A percentile compares a stretch with the other conserved stretches of the same genome.
Evolutionary conservation across 2,329 filamentous ascomycete genomes (phyloP).

Genomic region (Pseudocercospora macadamiae): DNA sequence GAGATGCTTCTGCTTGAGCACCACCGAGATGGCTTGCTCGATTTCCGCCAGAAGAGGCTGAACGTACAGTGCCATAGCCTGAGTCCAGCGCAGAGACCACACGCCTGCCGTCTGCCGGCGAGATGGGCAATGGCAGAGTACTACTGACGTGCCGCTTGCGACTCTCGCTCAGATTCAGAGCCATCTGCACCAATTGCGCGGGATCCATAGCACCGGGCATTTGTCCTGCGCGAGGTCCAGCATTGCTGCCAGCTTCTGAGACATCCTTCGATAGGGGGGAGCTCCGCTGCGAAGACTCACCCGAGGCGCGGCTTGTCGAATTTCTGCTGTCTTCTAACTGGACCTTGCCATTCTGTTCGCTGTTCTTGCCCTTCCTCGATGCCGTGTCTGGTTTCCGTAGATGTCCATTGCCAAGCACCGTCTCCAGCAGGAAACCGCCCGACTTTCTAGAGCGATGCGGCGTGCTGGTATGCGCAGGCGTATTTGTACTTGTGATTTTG

Average conservation of each 20-base stretch:
- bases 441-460: conserved; percentile 34
- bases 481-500: conserved; percentile 6
- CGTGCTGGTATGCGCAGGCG: conserved; percentile 16
- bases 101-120: conserved; percentile 54
- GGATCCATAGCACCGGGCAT: conserved; percentile 69
- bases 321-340: conserved; percentile 25
- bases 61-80: conserved; percentile 31
- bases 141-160: conserved; percentile 65
- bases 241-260: conserved; percentile 19
- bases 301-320: conserved; percentile 23
- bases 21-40: conserved; percentile 19
- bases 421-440: conserved; percentile 45
- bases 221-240: conserved; percentile 8
- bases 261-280: conserved; percentile 35
- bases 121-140: conserved; percentile 56
- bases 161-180: conserved; percentile 83
- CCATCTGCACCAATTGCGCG: conserved; percentile 89
- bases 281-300: conserved; percentile 32
- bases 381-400: neutral
- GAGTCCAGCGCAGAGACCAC: conserved; percentile 46
- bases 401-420: conserved; percentile 30
- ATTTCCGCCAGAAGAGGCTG: conserved; percentile 58
- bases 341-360: conserved; percentile 26
- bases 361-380: conserved; percentile 22
- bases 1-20: conserved; percentile 8